These are phyloP conservation scores for Wallemia mellicola DNA, from an alignment of 1,284 basidiomycete genomes.

Conservation along the genomic window DNA sequence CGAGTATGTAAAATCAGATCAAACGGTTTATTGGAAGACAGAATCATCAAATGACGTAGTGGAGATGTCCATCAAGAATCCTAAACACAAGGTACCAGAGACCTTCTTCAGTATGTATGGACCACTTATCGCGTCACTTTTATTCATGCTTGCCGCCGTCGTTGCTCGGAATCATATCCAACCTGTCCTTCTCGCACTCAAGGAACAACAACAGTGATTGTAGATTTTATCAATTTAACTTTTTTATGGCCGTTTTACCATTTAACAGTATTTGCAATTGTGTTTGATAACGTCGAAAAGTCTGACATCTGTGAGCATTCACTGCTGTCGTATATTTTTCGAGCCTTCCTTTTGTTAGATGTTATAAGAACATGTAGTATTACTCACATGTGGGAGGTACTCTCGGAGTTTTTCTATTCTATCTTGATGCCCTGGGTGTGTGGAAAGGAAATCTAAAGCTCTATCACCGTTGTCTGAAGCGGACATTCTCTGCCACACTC, in stretches of 20 bases:
- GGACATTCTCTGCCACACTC: neutral
- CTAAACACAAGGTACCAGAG: neutral
- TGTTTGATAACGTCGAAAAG: neutral
- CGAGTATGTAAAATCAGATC: neutral
- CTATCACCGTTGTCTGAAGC: neutral
- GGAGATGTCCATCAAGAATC: too few species aligned
- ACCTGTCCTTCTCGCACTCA: neutral
- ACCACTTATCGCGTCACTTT: neutral
- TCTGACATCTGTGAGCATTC: neutral
- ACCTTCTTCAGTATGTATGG: neutral
- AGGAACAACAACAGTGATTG: neutral
- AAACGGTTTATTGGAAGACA: neutral
- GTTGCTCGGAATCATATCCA: neutral
- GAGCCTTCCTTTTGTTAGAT: neutral
- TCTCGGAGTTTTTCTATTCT: slow-evolving; percentile 21
- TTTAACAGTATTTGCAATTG: too few species aligned
- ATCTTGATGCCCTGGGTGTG: slow-evolving; percentile 39
- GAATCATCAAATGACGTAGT: too few species aligned
- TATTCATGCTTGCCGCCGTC: neutral
- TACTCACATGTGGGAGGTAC: slow-evolving; percentile 13
- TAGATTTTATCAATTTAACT: too few species aligned
- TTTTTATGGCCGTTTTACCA: too few species aligned
- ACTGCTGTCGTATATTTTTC: neutral
- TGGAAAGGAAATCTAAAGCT: slow-evolving; percentile 19
- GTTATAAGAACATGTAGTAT: neutral